Conservation (phyloP, 352 stramenopile species). For the Peronospora destructor region DNA sequence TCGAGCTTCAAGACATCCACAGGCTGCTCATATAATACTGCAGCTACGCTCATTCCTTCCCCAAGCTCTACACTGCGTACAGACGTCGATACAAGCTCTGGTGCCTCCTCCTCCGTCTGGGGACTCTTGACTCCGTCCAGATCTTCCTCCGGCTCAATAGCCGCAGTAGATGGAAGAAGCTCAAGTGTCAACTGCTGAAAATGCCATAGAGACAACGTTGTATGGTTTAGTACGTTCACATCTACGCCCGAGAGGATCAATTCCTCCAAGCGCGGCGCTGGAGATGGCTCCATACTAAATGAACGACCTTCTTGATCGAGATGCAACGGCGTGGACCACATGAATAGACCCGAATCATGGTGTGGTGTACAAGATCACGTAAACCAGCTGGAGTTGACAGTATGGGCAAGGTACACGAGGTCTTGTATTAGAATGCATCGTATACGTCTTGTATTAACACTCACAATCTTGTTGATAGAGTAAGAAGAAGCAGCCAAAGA, state of each 20-base stretch:
- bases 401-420: slow-evolving; percentile 23
- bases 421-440: background rate
- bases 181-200: slow-evolving; percentile 55
- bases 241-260: slow-evolving; percentile 53
- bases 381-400: background rate
- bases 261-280: slow-evolving; percentile 34
- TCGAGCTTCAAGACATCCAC: background rate
- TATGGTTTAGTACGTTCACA: slow-evolving; percentile 63
- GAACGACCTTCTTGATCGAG: slow-evolving; percentile 6
- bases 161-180: slow-evolving; percentile 30
- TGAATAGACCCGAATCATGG: background rate
- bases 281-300: slow-evolving; percentile 13
- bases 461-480: slow-evolving; percentile 9
- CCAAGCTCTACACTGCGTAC: slow-evolving; percentile 33
- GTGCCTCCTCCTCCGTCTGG: background rate
- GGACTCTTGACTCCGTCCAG: slow-evolving; percentile 10
- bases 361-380: background rate
- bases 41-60: slow-evolving; percentile 70
- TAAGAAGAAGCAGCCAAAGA: slow-evolving; percentile 57
- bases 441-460: background rate
- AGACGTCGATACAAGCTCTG: background rate
- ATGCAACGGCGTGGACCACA: too few relatives aligned
- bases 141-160: slow-evolving; percentile 15
- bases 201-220: slow-evolving; percentile 75
- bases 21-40: slow-evolving; percentile 29